Percentiles rank a stretch among this genome's conserved stretches.
phyloP scores from a whole-genome alignment of 2,329 filamentous ascomycete genomes.

The Bipolaris gigantea region DNA sequence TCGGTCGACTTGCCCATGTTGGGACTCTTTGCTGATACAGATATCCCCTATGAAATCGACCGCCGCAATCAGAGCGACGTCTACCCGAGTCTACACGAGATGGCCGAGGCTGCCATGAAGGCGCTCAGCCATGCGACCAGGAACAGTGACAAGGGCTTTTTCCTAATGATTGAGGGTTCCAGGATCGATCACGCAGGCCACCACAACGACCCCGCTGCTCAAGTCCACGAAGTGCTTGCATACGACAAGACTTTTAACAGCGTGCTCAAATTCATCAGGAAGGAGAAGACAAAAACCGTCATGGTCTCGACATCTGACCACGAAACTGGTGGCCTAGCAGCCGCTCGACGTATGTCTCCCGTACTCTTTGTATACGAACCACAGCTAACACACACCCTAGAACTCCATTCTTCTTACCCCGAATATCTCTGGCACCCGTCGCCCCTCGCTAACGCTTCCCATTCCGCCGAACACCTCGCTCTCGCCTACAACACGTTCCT shows the following conservation, averaged over 20 bases:
- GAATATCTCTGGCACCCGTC: constrained; percentile 79
- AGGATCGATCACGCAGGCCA: constrained; percentile 91
- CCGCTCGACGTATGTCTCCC: constrained; percentile 67
- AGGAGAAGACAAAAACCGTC: constrained; percentile 72
- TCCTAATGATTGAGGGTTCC: constrained; percentile 97
- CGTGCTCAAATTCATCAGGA: constrained; percentile 81
- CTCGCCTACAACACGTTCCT: constrained; percentile 65
- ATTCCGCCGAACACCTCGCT: constrained; percentile 71
- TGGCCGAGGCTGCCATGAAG: constrained; percentile 79
- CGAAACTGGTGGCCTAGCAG: constrained; percentile 87
- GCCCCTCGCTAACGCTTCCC: constrained; percentile 77
- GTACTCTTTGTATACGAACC: background rate
- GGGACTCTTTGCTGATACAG: constrained; percentile 77
- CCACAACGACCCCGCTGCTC: constrained; percentile 58
- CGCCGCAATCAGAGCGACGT: constrained; percentile 73
- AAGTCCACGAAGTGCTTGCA: constrained; percentile 83
- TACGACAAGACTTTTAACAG: constrained; percentile 85
- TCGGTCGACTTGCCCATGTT: constrained; percentile 76
- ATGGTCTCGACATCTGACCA: constrained; percentile 93
- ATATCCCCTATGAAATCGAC: constrained; percentile 94
- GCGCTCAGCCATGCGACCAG: constrained; percentile 79
- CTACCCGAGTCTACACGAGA: constrained; percentile 89
- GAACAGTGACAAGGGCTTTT: constrained; percentile 89
- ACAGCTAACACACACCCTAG: constrained; percentile 35
- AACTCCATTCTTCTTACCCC: constrained; percentile 64